Evolutionary conservation across 768 basidiomycete species (phyloP).

Genomic region (Sistotremastrum suecicum): DNA sequence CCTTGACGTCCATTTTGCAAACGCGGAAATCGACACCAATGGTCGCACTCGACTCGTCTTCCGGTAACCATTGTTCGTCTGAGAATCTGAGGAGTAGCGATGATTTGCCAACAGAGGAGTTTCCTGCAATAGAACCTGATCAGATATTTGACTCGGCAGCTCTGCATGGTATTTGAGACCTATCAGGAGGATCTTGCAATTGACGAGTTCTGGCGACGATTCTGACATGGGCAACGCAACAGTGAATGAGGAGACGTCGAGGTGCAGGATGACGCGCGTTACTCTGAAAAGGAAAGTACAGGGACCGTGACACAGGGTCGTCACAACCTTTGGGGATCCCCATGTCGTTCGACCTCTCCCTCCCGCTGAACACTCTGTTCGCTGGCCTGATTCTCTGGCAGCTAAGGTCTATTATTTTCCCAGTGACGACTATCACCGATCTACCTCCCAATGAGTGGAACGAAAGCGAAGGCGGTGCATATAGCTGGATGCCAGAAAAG

Average conservation of each 20-base stretch:
- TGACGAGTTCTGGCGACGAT: slow-evolving; percentile 2
- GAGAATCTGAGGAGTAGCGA: slow-evolving; percentile 89
- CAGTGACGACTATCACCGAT: neutral
- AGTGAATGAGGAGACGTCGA: neutral
- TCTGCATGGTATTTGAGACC: neutral
- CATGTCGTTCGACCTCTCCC: neutral
- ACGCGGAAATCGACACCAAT: slow-evolving; percentile 80
- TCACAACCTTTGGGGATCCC: neutral
- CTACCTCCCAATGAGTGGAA: neutral
- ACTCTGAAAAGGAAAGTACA: neutral
- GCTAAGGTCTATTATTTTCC: too few species aligned
- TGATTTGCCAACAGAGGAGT: slow-evolving; percentile 86
- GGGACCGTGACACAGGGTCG: neutral
- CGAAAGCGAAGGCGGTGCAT: slow-evolving; percentile 23
- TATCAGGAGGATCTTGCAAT: slow-evolving; percentile 7
- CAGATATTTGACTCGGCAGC: neutral
- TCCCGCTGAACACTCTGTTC: neutral
- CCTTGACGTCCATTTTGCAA: slow-evolving; percentile 66
- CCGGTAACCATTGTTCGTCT: slow-evolving; percentile 87
- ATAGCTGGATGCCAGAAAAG: slow-evolving; percentile 82
- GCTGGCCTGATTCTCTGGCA: too few species aligned
- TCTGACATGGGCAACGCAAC: neutral
- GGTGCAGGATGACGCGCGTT: neutral
- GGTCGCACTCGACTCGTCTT: slow-evolving; percentile 78
- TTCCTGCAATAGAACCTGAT: slow-evolving; percentile 25